Evolutionary conservation across 176 grass and related monocot species (phyloP), one percentile per base, ranked within the genome.

Genomic region (Thinopyrum elongatum): DNA sequence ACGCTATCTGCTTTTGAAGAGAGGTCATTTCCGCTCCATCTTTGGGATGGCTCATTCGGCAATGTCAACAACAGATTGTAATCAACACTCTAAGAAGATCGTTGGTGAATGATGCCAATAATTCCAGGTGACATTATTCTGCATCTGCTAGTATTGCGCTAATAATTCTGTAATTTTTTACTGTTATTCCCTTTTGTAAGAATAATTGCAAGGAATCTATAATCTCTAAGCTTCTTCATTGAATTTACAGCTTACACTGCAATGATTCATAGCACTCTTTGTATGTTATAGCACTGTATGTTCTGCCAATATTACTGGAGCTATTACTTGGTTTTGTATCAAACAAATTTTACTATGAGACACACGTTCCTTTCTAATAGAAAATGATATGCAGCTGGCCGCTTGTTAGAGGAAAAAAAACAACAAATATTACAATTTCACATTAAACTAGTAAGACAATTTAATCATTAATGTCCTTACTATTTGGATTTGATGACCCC

Each of bases 71-170:
- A 47, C 71, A 65, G 7, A 88, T 92, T 85, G 27, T 92, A 83
- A 69, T 98, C 65, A 92, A 78, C 46, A 79, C 70, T 65, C 73
- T 90, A 61, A 93, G 90, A 70, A 86, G 79, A 57, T 87, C 88
- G 29, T 59, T 94, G 80, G 85, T 96, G 83, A 94, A 92, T 58
- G 86, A 88, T 80, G 94, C 97, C 70, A 98, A 92, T 81, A 96
- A 91, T 79, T 92, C 94, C 33, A 98, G 97, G 94, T 92, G 70
- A 88, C 26, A 10, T 65, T 11, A 79, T 65, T 76, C 23, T 80
- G 38, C 69, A 80, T 79, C 33, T 79, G 10, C 53, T 84, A 68
- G 41, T 64, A 66, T 78, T 72, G 53, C 42, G 38, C 10, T 76
- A 73, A 60, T 78, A 86, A 80, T 41, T 86, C 39, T 25, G 2